Evolutionary conservation across 768 basidiomycete genomes (phyloP), one percentile per base, ranked within the genome.

Genomic region (Suillus variegatus): DNA sequence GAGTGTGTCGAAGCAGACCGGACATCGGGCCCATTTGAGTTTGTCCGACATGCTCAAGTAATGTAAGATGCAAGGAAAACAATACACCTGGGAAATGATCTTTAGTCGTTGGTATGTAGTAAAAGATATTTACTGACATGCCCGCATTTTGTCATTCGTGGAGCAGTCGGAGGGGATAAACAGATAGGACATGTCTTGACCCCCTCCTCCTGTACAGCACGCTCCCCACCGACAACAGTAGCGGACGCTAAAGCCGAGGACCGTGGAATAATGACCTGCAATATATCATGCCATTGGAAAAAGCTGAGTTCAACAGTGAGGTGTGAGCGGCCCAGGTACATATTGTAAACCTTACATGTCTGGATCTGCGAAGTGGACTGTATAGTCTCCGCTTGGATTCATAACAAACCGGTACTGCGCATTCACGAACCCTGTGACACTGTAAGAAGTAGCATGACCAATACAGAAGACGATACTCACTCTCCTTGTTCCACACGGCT

Each of bases 351-450:
- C 93, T 73, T 77, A 92, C 92, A 99, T 96, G 78, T 99, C 97
- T 41, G 97, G 95, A 77, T 98, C 96, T 49, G 94, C 95, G 74
- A 98, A 96, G 77, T 97, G 95, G 7, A 92, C 96, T 20, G 95
- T 94, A 74, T 97, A 96, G 69, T 88, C 85, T n/a, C 93, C 92
- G 47, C 83, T 88, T 2, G 97, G 97, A 71, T 94, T 93, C 90
- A 98, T 90, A 49, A 99, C 86, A 76, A 98, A 99, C 65, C 95
- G 86, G 79, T 96, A 97, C 75, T 96, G 94, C 10, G 96, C 95
- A 78, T 99, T 97, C 70, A 98, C 89, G 75, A 95, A 99, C 69
- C 92, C 94, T 95, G 61, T 44, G 62, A 10, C 63, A 63, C 62
- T 65, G 64, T 67, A 64, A 64, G 68, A 60, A 56, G 66, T 64